These are phyloP conservation scores for Endoconidiophora polonica DNA, from an alignment of 2,329 filamentous ascomycete genomes.

Conservation along the genomic window DNA sequence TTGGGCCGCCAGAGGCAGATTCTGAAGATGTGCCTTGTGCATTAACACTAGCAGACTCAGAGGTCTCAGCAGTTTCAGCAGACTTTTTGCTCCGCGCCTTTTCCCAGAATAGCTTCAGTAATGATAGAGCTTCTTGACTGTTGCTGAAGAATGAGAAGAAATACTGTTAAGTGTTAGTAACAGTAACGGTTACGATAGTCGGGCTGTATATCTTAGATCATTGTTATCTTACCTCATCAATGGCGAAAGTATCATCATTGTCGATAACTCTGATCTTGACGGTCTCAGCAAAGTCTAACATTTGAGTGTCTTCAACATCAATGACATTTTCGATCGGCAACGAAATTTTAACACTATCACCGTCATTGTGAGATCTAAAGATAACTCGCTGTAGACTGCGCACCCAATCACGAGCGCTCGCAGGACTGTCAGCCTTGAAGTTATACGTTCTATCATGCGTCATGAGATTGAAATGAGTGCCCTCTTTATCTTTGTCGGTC, in stretches of 20 bases:
- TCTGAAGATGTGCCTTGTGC: neutral
- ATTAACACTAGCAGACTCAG: neutral
- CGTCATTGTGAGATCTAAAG: constrained; percentile 88
- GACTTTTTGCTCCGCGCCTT: constrained; percentile 20
- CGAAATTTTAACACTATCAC: constrained; percentile 91
- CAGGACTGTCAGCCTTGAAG: constrained; percentile 73
- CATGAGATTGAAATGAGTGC: constrained; percentile 59
- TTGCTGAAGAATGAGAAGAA: constrained; percentile 92
- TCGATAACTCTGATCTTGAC: constrained; percentile 87
- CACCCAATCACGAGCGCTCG: constrained; percentile 92
- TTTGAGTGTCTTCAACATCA: constrained; percentile 80
- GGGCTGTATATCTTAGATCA: neutral
- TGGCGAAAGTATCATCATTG: constrained; percentile 83
- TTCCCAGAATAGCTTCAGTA: constrained; percentile 57
- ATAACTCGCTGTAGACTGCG: constrained; percentile 87
- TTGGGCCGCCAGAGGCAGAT: neutral
- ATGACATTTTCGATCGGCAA: constrained; percentile 77
- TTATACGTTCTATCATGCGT: constrained; percentile 72
- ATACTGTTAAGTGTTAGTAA: constrained; percentile 40
- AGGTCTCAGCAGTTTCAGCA: constrained; percentile 1
- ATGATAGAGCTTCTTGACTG: constrained; percentile 65
- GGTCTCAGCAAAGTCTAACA: constrained; percentile 83
- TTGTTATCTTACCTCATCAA: constrained; percentile 57
- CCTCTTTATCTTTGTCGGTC: constrained; percentile 61
- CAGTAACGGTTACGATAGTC: neutral